Evolutionary conservation across 768 basidiomycete species (phyloP), one percentile per base, ranked within the genome.

Genomic region (Mrakia gelida): DNA sequence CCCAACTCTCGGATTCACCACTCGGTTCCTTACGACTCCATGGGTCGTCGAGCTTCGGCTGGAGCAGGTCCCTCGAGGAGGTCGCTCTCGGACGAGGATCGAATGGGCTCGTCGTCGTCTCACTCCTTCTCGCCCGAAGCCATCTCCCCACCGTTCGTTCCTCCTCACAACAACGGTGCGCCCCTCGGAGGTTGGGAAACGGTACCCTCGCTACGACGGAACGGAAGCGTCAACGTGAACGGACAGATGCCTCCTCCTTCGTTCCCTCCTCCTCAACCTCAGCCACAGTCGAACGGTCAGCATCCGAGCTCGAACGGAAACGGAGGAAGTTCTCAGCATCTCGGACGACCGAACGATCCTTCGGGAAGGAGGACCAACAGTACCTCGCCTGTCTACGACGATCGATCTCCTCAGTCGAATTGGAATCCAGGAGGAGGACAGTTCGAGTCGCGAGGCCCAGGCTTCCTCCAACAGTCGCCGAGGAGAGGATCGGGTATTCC

Each of bases 311-410:
- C 62, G n/a, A 63, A 28, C 62, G 62, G 62, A n/a, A 28, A 43
- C 41, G n/a, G n/a, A n/a, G 41, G 41, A 43, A 43, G 63, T 34
- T 32, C 63, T 41, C 41, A 32, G 21, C 41, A 11, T 26, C 67
- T 43, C 13, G 34, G 23, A 23, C 67, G 67, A 45, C 67, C 67
- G 8, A 21, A 9, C 26, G 67, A 70, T 5, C 34, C 21, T 3
- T 18, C 32, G 15, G 32, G 32, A 34, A 32, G 65, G 38, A n/a
- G 67, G 21, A 70, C 21, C 11, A 45, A 45, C 38, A 70, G 38
- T 38, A 30, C 67, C 10, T 56, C 45, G 9, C 71, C 71, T 18
- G 71, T 38, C 28, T 56, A 72, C 71, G 28, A 43, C 45, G 71
- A 56, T 26, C 54, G 34, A 30, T 56, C 23, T 61, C 56, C 59